Evolutionary conservation across 1,284 basidiomycete species (phyloP).

Genomic region (Rhodotorula sp.): DNA sequence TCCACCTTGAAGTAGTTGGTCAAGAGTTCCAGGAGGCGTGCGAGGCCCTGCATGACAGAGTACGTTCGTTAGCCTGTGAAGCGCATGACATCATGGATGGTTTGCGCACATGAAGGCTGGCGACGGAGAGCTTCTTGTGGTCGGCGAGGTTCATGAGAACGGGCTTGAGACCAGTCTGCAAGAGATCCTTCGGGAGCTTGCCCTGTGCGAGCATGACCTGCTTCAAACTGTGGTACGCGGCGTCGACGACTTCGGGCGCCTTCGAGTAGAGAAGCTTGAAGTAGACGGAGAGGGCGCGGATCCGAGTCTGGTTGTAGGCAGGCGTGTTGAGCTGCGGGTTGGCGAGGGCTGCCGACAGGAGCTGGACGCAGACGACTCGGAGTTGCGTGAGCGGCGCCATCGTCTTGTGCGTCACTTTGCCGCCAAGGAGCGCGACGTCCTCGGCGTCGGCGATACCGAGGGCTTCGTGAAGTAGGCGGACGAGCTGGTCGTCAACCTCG

Average conservation of each 20-base stretch:
- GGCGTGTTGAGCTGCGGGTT: constrained; percentile 89
- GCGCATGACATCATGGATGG: too few species aligned
- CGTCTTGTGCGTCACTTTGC: constrained; percentile 71
- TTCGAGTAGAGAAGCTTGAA: constrained; percentile 98
- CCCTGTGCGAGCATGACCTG: constrained; percentile 86
- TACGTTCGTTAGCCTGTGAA: too few species aligned
- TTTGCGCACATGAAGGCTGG: constrained; percentile 65
- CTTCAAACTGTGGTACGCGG: constrained; percentile 88
- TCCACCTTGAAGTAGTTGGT: constrained; percentile 99
- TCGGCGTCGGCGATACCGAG: constrained; percentile 95
- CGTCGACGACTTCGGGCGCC: constrained; percentile 90
- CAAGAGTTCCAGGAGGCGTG: constrained; percentile 88
- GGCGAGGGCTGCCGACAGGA: constrained; percentile 91
- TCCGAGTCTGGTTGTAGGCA: constrained; percentile 62
- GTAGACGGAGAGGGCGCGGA: constrained; percentile 76
- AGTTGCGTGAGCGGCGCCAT: constrained; percentile 82
- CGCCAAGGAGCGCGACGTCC: constrained; percentile 73
- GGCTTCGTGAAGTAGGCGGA: constrained; percentile 89
- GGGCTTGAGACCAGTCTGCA: constrained; percentile 91
- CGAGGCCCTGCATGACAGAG: constrained; percentile 65
- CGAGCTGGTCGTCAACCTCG: constrained; percentile 57
- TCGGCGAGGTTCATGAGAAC: constrained; percentile 98
- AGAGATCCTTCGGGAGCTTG: constrained; percentile 89
- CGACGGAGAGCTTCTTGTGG: constrained; percentile 88
- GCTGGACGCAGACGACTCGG: constrained; percentile 90